Base-by-base conservation (phyloP, 371 early-diverging fungal species). In the Rhizopus delemar region DNA sequence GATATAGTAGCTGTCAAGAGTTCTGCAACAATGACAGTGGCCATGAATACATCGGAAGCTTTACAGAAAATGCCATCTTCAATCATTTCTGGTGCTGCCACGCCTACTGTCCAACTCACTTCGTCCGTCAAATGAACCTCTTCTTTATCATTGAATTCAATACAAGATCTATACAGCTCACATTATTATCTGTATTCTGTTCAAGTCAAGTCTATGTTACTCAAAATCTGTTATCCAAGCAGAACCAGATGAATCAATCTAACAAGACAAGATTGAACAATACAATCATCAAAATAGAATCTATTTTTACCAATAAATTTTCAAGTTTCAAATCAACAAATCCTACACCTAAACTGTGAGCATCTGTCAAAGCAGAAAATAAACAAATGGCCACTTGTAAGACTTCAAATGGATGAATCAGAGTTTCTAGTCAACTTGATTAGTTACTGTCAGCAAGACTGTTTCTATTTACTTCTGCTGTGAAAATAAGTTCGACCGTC, bases 171-270 rank as follows among this genome's bases (percentile, higher is more conserved):
- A 59, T 9, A 16, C 22, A 13, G 53, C 16, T 15, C 15, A 51
- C 32, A 50, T 51, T n/a, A 29, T 35, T 33, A 31, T 32, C 8
- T 9, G 7, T 1, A 46, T n/a, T 48, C 9, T 31, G 4, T 15
- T 28, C 29, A 11, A n/a, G n/a, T 36, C 8, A 8, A 36, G 8
- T 28, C 11, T 29, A 41, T 36, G 28, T 63, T 57, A 67, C 65
- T 74, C 77, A 43, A 77, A 74, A 49, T 77, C 77, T 8, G 77
- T 74, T 2, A 77, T 9, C 63, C 66, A 77, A 3, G 65, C 69
- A 11, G 71, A 46, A 4, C 77, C 74, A 15, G 58, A 45, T 8
- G 62, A 35, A 32, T 73, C 74, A 33, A 73, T 63, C 63, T 69
- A 46, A 45, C 35, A 13, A 39, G 3, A 22, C 35, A 39, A 46